Percentiles rank a stretch among this genome's conserved stretches.
Evolutionary conservation across 495 filamentous ascomycete genomes (phyloP).

Genomic region (Trypethelium eluteriae): DNA sequence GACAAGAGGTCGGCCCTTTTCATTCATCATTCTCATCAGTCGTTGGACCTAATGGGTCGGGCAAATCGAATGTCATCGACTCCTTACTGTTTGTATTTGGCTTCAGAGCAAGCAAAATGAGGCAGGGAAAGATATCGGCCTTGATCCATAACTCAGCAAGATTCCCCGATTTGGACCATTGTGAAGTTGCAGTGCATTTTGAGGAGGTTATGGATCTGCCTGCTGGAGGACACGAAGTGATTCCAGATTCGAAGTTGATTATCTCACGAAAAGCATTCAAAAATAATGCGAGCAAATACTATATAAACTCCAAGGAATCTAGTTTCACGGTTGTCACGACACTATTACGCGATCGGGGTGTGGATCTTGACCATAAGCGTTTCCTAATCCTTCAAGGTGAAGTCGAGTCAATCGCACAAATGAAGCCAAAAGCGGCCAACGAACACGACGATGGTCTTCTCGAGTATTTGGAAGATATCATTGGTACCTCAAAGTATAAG

Average conservation of each 20-base stretch:
- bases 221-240: slow-evolving; percentile 59
- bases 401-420: slow-evolving; percentile 97
- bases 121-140: slow-evolving; percentile 96
- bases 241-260: slow-evolving; percentile 75
- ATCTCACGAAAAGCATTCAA: slow-evolving; percentile 92
- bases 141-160: slow-evolving; percentile 92
- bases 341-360: slow-evolving; percentile 77
- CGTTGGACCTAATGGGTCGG: slow-evolving; percentile 94
- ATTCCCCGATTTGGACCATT: slow-evolving; percentile 73
- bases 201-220: slow-evolving; percentile 85
- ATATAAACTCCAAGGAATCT: slow-evolving; percentile 80
- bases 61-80: slow-evolving; percentile 98
- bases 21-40: slow-evolving; percentile 98
- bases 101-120: slow-evolving; percentile 98
- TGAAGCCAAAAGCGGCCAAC: slow-evolving; percentile 91
- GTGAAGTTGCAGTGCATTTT: slow-evolving; percentile 94
- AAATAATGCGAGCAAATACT: slow-evolving; percentile 96
- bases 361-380: slow-evolving; percentile 96
- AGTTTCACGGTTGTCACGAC: slow-evolving; percentile 87
- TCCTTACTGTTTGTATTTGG: slow-evolving; percentile 96
- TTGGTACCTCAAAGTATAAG: slow-evolving; percentile 97
- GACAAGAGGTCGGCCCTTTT: slow-evolving; percentile 92
- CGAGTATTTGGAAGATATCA: slow-evolving; percentile 97
- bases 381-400: slow-evolving; percentile 96
- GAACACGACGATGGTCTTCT: slow-evolving; percentile 94